A percentile compares a stretch with the other conserved stretches of the same genome.
phyloP scores from a whole-genome alignment of 23 red algal genomes.

The Gracilaria domingensis region DNA sequence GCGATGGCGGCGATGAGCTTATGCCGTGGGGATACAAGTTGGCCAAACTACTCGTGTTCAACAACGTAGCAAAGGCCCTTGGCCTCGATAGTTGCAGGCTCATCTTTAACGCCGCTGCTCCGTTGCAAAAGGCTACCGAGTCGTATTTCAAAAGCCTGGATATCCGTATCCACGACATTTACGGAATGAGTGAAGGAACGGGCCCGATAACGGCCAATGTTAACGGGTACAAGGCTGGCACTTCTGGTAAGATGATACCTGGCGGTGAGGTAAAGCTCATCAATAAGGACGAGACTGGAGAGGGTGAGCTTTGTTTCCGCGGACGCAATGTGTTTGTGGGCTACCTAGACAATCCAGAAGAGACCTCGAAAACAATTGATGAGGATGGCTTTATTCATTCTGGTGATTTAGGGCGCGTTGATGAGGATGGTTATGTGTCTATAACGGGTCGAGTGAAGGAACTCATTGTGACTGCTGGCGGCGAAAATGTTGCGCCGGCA shows the following conservation, averaged over 20 bases:
- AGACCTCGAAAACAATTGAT: conserved; percentile 70
- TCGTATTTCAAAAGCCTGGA: conserved; percentile 83
- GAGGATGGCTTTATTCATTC: conserved; percentile 91
- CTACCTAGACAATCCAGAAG: conserved; percentile 75
- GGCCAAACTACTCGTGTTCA: conserved; percentile 75
- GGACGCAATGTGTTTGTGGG: conserved; percentile 91
- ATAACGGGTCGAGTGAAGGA: conserved; percentile 95
- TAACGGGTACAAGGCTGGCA: conserved; percentile 63
- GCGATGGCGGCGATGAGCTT: conserved; percentile 43
- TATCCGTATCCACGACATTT: conserved; percentile 85
- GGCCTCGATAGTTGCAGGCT: conserved; percentile 83
- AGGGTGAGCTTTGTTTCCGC: conserved; percentile 84
- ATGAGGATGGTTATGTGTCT: conserved; percentile 83
- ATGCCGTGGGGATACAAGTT: conserved; percentile 73
- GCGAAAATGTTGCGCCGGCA: conserved; percentile 91
- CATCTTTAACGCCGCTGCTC: conserved; percentile 80
- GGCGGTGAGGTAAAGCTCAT: conserved; percentile 68
- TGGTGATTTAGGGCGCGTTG: conserved; percentile 84
- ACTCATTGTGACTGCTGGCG: conserved; percentile 90
- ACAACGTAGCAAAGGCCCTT: conserved; percentile 69
- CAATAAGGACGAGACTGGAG: conserved; percentile 52
- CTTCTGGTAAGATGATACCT: conserved; percentile 60
- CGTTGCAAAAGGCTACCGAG: conserved; percentile 67
- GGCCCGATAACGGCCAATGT: conserved; percentile 83
- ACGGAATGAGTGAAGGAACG: conserved; percentile 91